phyloP scores from a whole-genome alignment of 208 protist genomes.

The Leishmania lainsoni region DNA sequence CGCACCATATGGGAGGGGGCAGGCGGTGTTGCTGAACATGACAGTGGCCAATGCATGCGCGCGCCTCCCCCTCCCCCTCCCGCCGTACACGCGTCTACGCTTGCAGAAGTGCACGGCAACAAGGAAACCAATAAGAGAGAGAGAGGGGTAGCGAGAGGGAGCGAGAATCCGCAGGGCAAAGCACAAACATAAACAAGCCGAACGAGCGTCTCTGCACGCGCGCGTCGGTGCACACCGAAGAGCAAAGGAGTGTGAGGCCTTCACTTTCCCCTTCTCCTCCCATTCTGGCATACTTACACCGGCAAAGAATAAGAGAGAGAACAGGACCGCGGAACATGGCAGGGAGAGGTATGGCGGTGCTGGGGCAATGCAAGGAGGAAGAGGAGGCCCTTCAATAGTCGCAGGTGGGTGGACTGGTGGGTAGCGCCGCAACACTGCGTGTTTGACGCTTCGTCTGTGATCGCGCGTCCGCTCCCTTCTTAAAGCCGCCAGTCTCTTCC shows the following conservation, averaged over 20 bases:
- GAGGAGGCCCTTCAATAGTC: background rate
- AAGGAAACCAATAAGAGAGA: background rate
- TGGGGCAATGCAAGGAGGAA: background rate
- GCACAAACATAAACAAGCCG: no score
- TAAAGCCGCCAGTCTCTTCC: background rate
- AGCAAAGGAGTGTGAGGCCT: no score
- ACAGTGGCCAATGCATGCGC: background rate
- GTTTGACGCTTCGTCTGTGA: background rate
- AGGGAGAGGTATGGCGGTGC: background rate
- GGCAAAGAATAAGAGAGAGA: no score
- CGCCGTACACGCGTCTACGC: background rate
- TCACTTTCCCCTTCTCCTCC: no score
- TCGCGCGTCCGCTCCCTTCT: background rate
- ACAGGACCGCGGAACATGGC: background rate
- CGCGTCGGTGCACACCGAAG: no score
- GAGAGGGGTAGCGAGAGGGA: no score
- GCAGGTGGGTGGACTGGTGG: background rate
- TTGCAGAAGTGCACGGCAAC: background rate
- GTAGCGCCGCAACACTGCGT: background rate
- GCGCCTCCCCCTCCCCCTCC: background rate
- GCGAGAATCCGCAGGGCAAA: no score
- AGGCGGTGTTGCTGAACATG: background rate
- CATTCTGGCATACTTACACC: no score
- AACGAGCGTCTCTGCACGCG: no score
- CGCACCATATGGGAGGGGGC: background rate